Base-by-base conservation (phyloP, 1,139 yeast genomes). In the Scheffersomyces titani region DNA sequence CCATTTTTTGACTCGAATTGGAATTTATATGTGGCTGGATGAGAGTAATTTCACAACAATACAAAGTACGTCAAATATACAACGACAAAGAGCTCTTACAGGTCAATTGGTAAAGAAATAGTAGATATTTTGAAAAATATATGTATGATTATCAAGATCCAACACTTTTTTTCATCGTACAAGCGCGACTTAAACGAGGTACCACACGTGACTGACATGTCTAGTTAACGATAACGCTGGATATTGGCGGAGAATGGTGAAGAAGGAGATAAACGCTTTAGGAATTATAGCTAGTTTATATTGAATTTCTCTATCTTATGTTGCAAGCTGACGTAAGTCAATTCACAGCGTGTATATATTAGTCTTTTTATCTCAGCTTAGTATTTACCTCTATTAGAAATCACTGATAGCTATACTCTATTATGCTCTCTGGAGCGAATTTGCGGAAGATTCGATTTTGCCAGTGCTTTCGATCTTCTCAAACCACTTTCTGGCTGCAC, bases 401-500 rank as follows among this genome's bases (percentile, higher is more conserved):
- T 52, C 53, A 3, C 57, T 57, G 47, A 11, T 30, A 30, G 9
- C 40, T 30, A 30, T 16, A 3, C 40, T 30, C 4, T 30, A 30
- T 30, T 30, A 30, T 30, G 40, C 40, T 9, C 40, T 30, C 40
- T 30, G 40, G 16, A 30, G 40, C 16, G 40, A 9, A 11, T 30
- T 30, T 13, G 40, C 40, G 11, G 40, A 30, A 6, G 40, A 30
- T 30, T 30, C 40, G 13, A 30, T 30, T 16, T 19, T 45, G 22
- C 36, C 53, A 16, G 59, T 55, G 46, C 53, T 59, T 54, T 86
- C 90, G 46, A 86, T 82, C 64, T 77, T 80, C 66, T 86, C 90
- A 71, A 89, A 89, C 83, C 88, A 82, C 59, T 79, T 78, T 59
- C 91, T 72, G 2, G 93, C 90, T 5, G 89, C 84, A 63, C 82